phyloP scores from a whole-genome alignment of 192 early-diverging fungal genomes.

The Chytriomyces hyalinus region DNA sequence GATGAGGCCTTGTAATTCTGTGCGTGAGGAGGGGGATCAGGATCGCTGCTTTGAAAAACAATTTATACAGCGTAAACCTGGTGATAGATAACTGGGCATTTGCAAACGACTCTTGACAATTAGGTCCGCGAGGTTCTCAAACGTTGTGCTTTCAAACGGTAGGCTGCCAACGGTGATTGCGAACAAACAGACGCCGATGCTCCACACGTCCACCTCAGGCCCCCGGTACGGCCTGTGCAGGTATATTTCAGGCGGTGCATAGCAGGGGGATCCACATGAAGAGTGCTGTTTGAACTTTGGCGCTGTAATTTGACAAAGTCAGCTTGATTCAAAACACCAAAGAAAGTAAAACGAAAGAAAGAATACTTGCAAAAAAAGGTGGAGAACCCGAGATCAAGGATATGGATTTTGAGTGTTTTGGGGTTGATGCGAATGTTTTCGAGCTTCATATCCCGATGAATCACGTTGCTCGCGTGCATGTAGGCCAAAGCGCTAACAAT shows the following conservation, averaged over 20 bases:
- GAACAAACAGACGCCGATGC: slow-evolving; percentile 44
- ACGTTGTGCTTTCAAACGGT: slow-evolving; percentile 46
- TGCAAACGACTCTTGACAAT: slow-evolving; percentile 28
- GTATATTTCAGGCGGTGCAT: slow-evolving; percentile 50
- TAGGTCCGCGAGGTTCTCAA: slow-evolving; percentile 23
- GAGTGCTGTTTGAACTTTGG: slow-evolving; percentile 39
- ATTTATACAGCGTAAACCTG: neutral
- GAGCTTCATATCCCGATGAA: slow-evolving; percentile 53
- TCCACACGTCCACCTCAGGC: slow-evolving; percentile 45
- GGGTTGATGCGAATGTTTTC: slow-evolving; percentile 48
- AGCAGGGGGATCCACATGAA: slow-evolving; percentile 49
- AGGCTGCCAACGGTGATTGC: slow-evolving; percentile 40
- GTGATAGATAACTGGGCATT: slow-evolving; percentile 37
- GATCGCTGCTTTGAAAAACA: neutral
- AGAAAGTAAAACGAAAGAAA: neutral
- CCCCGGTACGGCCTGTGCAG: slow-evolving; percentile 33
- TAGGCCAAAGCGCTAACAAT: slow-evolving; percentile 46
- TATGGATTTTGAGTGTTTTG: slow-evolving; percentile 15
- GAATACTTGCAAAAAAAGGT: slow-evolving; percentile 33
- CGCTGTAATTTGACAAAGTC: neutral
- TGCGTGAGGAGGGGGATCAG: neutral
- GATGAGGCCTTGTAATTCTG: slow-evolving; percentile 32
- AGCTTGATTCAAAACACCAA: neutral
- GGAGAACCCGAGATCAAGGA: slow-evolving; percentile 51
- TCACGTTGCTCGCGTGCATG: slow-evolving; percentile 42